phyloP scores from a whole-genome alignment of 495 filamentous ascomycete genomes.

The Penicillium ucsense region DNA sequence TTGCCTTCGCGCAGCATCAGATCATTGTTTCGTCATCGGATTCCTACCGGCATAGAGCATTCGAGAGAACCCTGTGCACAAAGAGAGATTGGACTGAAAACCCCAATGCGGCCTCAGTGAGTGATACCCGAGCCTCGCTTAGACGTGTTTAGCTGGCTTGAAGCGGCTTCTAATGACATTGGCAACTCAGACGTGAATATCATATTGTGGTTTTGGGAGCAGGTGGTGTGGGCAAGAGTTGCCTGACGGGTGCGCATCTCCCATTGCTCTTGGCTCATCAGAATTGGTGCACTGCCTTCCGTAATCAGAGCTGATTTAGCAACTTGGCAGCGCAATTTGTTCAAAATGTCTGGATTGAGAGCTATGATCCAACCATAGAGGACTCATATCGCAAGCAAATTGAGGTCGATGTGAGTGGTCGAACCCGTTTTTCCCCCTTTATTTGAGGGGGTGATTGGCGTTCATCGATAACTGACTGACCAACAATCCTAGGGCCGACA shows the following conservation, averaged over 20 bases:
- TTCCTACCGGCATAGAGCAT: too few relatives aligned
- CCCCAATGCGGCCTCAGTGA: conserved; percentile 46
- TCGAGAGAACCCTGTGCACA: too few relatives aligned
- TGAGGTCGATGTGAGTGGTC: conserved; percentile 73
- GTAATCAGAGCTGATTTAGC: background rate
- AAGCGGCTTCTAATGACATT: conserved; percentile 14
- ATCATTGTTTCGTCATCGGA: too few relatives aligned
- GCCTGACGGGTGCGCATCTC: conserved; percentile 73
- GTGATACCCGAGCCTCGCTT: conserved; percentile 6
- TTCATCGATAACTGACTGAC: conserved; percentile 9
- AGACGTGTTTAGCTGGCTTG: background rate
- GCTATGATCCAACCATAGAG: conserved; percentile 97
- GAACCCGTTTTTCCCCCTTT: too few relatives aligned
- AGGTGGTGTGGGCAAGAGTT: conserved; percentile 96
- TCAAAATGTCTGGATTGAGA: conserved; percentile 98
- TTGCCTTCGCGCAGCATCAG: too few relatives aligned
- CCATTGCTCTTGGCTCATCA: background rate
- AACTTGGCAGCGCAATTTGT: conserved; percentile 79
- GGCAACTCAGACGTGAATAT: conserved; percentile 59
- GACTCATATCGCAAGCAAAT: conserved; percentile 94
- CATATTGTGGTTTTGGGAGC: conserved; percentile 87
- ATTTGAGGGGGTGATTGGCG: background rate
- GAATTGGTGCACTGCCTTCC: too few relatives aligned
- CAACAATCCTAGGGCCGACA: conserved; percentile 63
- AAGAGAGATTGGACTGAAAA: too few relatives aligned